Conservation (phyloP, 2,329 filamentous ascomycete species). For the Zasmidium cellare region DNA sequence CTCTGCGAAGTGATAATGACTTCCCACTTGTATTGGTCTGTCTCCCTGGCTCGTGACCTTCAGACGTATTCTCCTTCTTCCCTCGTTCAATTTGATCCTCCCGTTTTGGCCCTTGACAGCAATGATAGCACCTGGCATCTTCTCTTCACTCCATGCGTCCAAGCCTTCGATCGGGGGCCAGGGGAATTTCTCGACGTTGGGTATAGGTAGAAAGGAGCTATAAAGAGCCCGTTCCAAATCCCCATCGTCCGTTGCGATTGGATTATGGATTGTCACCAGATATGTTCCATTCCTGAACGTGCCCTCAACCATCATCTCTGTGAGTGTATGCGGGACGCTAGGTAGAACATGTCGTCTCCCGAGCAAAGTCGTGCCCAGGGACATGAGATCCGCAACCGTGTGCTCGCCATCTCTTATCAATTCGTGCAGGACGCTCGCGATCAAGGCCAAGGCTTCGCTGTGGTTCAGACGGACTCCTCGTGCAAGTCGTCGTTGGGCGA, state of each 20-base stretch:
- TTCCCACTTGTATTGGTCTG: constrained; percentile 85
- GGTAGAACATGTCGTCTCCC: constrained; percentile 89
- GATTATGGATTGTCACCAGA: constrained; percentile 90
- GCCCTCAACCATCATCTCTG: constrained; percentile 88
- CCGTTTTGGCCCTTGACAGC: constrained; percentile 64
- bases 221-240: constrained; percentile 85
- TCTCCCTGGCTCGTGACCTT: constrained; percentile 85
- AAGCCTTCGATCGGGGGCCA: constrained; percentile 54
- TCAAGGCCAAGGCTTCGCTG: constrained; percentile 79
- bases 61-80: constrained; percentile 70
- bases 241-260: constrained; percentile 81
- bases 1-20: constrained; percentile 95
- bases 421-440: constrained; percentile 89
- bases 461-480: constrained; percentile 88
- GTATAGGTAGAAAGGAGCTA: constrained; percentile 84
- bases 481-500: constrained; percentile 85
- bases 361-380: constrained; percentile 85
- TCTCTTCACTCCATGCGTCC: constrained; percentile 62
- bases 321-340: constrained; percentile 73
- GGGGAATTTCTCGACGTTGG: constrained; percentile 59
- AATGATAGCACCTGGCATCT: constrained; percentile 78
- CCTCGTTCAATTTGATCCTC: constrained; percentile 69
- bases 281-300: constrained; percentile 91
- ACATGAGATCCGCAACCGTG: constrained; percentile 90
- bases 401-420: constrained; percentile 96